Evolutionary conservation across 1,139 yeast genomes (phyloP).

Genomic region (Hemisphaericaspora lyxosophila): DNA sequence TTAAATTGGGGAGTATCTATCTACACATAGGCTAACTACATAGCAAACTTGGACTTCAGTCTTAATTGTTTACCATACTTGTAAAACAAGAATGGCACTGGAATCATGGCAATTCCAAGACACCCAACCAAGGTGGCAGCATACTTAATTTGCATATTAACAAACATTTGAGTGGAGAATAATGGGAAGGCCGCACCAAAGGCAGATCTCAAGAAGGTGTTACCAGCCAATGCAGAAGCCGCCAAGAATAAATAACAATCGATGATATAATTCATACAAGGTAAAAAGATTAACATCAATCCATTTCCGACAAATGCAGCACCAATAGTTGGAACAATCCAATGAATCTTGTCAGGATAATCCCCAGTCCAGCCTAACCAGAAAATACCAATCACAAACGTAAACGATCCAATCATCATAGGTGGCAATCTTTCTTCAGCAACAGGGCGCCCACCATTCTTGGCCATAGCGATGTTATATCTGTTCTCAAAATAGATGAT

Average conservation of each 20-base stretch:
- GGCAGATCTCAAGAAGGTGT: slow-evolving; percentile 69
- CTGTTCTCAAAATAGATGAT: slow-evolving; percentile 30
- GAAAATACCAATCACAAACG: slow-evolving; percentile 74
- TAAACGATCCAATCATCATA: slow-evolving; percentile 66
- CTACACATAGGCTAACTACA: slow-evolving; percentile 15
- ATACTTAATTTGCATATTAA: slow-evolving; percentile 74
- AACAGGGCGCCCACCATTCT: slow-evolving; percentile 57
- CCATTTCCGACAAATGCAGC: slow-evolving; percentile 76
- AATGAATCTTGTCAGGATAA: slow-evolving; percentile 64
- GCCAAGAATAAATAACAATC: slow-evolving; percentile 79
- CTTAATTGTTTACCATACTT: slow-evolving; percentile 64
- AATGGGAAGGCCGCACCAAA: slow-evolving; percentile 55
- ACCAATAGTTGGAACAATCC: slow-evolving; percentile 83
- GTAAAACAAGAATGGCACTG: slow-evolving; percentile 75
- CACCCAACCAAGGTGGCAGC: slow-evolving; percentile 79
- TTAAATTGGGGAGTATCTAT: neutral
- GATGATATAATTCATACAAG: slow-evolving; percentile 76
- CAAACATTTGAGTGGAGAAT: slow-evolving; percentile 66
- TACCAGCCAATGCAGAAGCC: slow-evolving; percentile 89
- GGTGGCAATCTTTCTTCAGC: slow-evolving; percentile 83
- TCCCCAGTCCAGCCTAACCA: slow-evolving; percentile 89
- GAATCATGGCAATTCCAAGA: slow-evolving; percentile 58
- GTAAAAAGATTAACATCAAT: slow-evolving; percentile 69
- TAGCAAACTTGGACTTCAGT: slow-evolving; percentile 64
- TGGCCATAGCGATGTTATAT: slow-evolving; percentile 24